Evolutionary conservation across 106 monocot genomes (phyloP), one percentile per base, ranked within the genome.

Genomic region (Acorus gramineus): DNA sequence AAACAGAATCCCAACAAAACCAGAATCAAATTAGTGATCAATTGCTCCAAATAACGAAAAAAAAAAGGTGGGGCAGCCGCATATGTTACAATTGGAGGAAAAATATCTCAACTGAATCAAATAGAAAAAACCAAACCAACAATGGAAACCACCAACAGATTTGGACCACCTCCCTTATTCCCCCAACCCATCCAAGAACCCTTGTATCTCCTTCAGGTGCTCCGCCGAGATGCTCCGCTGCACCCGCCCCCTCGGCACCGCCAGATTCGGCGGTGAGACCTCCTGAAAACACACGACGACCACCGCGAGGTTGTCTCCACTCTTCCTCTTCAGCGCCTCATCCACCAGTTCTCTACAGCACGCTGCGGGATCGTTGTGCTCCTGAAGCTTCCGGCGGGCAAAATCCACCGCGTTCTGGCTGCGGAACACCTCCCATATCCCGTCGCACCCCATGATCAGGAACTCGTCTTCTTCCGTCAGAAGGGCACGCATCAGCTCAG

Each of bases 381-480:
- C 84, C 64, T 79, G 83, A 11, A 93, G 78, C 71, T 82, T 86
- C 51, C 86, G 70, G 3, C 93, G 72, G 8, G 89, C 89, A 69
- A 93, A 86, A 43, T 86, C 89, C 7, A 93, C 83, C 0, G 93
- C 93, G 49, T 89, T 86, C 63, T 93, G 93, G 71, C 86, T 93
- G 9, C 77, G 76, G 63, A 93, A 86, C 2, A 93, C 93, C 4
- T 93, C 93, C 93, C 93, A 93, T 5, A 93, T 69, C 3, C 93
- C 93, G 50, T 93, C 93, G 11, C 93, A 93, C 1, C 85, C 93
- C 13, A 93, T 79, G 55, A 93, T 86, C 13, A 93, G 73, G 67
- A 93, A 93, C 73, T 93, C 93, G 9, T 93, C 89, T 62, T 89
- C 93, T 9, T 89, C 77, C 0, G 81, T 89, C n/a, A 93, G 77